These are phyloP conservation scores for Breynia disticha DNA, from an alignment of 441 rosid genomes.

Conservation along the genomic window DNA sequence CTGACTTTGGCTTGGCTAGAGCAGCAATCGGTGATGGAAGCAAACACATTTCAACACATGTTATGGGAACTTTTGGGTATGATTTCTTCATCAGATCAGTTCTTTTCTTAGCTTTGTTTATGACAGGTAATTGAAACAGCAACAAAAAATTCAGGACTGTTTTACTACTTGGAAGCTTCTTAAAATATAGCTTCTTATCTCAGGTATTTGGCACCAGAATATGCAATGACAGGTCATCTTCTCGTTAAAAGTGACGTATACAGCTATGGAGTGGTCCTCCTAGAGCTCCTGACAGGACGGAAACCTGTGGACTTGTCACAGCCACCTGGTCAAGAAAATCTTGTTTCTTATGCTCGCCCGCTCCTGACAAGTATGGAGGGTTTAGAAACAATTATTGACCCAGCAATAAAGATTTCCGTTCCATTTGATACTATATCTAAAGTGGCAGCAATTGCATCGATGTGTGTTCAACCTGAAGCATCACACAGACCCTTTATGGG, in stretches of 20 bases:
- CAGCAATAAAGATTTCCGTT: constrained; percentile 27
- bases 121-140: too few species aligned
- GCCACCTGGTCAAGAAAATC: constrained; percentile 63
- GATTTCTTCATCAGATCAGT: constrained; percentile 3
- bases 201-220: constrained; percentile 67
- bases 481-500: constrained; percentile 81
- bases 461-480: constrained; percentile 77
- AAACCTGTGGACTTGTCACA: constrained; percentile 69
- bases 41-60: constrained; percentile 58
- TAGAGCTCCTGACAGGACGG: constrained; percentile 65
- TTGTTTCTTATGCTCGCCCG: constrained; percentile 58
- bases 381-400: constrained; percentile 36
- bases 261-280: constrained; percentile 79
- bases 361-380: constrained; percentile 52
- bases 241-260: constrained; percentile 73
- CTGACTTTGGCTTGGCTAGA: constrained; percentile 74
- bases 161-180: neutral
- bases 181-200: constrained; percentile 1
- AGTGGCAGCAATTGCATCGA: constrained; percentile 71
- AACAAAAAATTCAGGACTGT: neutral
- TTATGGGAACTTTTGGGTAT: constrained; percentile 82
- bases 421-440: constrained; percentile 43
- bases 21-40: constrained; percentile 52
- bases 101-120: too few species aligned
- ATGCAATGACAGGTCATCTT: constrained; percentile 81